Evolutionary conservation across 179 eudicot species (phyloP).

Genomic region (Beta lomatogona): DNA sequence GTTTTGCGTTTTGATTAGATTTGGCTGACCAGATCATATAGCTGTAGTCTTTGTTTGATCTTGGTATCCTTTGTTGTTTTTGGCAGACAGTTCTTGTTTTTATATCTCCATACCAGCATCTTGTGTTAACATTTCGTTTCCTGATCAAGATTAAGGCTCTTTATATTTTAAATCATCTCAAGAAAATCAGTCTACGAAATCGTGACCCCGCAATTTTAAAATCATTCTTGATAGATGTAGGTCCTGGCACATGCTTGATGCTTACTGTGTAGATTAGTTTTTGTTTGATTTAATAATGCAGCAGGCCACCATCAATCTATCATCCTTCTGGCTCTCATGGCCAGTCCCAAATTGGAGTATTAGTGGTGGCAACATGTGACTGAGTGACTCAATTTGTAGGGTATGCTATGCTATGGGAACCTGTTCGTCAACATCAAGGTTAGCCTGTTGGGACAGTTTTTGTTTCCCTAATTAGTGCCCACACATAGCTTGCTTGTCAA

Average conservation of each 20-base stretch:
- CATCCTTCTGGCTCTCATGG: neutral
- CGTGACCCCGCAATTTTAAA: neutral
- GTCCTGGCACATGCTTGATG: constrained; percentile 8
- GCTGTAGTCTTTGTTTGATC: neutral
- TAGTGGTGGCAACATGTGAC: constrained; percentile 29
- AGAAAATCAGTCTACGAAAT: neutral
- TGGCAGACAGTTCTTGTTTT: neutral
- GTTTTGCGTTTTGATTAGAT: neutral
- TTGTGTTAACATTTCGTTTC: neutral
- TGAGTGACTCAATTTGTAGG: constrained; percentile 2
- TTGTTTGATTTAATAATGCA: constrained; percentile 12
- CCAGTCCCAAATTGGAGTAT: constrained; percentile 7
- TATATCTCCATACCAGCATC: neutral
- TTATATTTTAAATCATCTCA: neutral
- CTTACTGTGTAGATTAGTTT: neutral
- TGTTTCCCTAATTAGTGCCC: constrained; percentile 25
- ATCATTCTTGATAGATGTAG: neutral
- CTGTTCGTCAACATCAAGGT: constrained; percentile 19
- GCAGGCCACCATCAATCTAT: neutral
- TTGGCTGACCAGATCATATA: neutral
- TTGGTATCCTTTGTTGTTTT: neutral
- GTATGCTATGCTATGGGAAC: constrained; percentile 6
- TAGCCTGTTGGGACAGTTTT: constrained; percentile 13
- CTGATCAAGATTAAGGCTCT: neutral
- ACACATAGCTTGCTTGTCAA: constrained; percentile 22